Evolutionary conservation across 768 basidiomycete genomes (phyloP), one percentile per base, ranked within the genome.

Genomic region (Tulasnella sp.): DNA sequence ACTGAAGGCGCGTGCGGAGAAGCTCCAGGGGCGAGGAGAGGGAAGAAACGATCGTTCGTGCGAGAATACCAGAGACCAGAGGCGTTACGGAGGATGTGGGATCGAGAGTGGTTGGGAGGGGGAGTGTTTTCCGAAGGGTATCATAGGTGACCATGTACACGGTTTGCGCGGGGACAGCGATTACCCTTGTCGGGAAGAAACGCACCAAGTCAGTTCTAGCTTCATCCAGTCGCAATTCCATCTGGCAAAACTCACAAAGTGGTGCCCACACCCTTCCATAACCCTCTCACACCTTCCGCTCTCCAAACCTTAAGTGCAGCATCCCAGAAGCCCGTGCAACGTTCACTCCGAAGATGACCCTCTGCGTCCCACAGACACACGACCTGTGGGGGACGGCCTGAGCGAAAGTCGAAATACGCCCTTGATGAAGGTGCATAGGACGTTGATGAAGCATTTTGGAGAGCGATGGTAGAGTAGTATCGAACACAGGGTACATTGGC

Each of bases 91-190:
- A n/a, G 91, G 46, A 77, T 56, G 87, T 79, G 76, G 80, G 93
- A 85, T 46, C 36, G 38, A 94, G 79, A 24, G 89, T 86, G 3
- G 93, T 92, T 16, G 95, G 62, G 2, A 27, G 62, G 1, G 85
- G 56, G 34, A 89, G 86, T 68, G 88, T 87, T 77, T 91, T 89
- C 36, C 92, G 86, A 42, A 98, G 90, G 84, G 94, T 91, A 85
- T 98, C 97, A 85, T 99, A 99, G 27, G 95, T 95, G 80, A 99
- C 88, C 90, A 99, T 99, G 85, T 99, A 99, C 40, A 91, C 88
- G 74, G 96, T 95, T 56, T 96, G 91, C 0, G 96, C 93, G 0
- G 98, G 98, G 34, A 99, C 94, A 42, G 94, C 92, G 83, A 99
- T 96, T 52, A 95, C 85, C 75, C 96, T 97, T 81, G 6, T 9